Evolutionary conservation across 805 yeast species (phyloP).

Genomic region (Kodamaea jinghongensis): DNA sequence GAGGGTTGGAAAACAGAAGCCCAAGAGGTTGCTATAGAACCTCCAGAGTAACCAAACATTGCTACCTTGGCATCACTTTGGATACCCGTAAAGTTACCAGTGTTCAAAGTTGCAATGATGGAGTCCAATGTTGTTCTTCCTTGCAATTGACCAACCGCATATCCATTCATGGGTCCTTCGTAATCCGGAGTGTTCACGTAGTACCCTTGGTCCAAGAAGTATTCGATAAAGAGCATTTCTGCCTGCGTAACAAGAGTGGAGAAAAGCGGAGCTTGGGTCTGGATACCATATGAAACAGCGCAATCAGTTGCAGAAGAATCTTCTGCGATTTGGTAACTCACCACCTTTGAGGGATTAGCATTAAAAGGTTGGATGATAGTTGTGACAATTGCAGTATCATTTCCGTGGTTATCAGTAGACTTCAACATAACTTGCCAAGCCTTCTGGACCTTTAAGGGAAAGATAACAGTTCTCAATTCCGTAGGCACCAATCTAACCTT

Average conservation of each 20-base stretch:
- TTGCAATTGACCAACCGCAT: constrained; percentile 29
- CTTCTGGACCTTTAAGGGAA: constrained; percentile 18
- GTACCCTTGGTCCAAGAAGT: constrained; percentile 26
- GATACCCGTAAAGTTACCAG: constrained; percentile 17
- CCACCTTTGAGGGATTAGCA: constrained; percentile 19
- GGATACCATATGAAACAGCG: constrained; percentile 20
- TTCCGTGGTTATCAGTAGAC: constrained; percentile 17
- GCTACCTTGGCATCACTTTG: constrained; percentile 14
- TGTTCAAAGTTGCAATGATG: constrained; percentile 23
- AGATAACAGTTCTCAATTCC: constrained; percentile 15
- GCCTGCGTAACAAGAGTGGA: constrained; percentile 15
- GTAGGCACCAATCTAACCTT: constrained; percentile 20
- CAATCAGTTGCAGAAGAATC: constrained; percentile 20
- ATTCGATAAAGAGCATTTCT: constrained; percentile 14
- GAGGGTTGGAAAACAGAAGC: constrained; percentile 28
- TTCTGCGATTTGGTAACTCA: constrained; percentile 20
- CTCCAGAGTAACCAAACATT: constrained; percentile 26
- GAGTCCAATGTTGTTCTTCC: constrained; percentile 31
- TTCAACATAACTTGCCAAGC: constrained; percentile 20
- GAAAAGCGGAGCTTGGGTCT: constrained; percentile 11
- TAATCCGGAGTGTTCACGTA: constrained; percentile 34
- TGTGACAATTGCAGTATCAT: constrained; percentile 20
- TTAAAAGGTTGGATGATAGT: constrained; percentile 21
- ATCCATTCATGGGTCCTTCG: constrained; percentile 31
- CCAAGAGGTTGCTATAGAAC: constrained; percentile 24